phyloP scores from a whole-genome alignment of 768 basidiomycete species.

The Gloeostereum incarnatum region DNA sequence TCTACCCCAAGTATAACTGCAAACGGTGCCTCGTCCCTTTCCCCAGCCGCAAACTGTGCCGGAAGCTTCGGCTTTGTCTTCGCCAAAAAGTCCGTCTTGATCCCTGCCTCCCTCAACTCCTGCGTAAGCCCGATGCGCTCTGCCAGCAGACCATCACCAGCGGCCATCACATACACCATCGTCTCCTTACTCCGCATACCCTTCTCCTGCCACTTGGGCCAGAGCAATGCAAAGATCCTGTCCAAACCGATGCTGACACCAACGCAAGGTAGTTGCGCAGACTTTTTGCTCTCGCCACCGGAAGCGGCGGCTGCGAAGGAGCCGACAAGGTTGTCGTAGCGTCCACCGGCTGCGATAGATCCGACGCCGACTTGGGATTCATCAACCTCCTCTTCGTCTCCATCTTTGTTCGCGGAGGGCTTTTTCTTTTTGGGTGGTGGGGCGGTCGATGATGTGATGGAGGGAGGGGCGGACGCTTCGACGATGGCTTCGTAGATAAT shows the following conservation, averaged over 20 bases:
- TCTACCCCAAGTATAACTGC: conserved; percentile 86
- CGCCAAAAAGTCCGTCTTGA: conserved; percentile 92
- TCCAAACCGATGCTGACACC: conserved; percentile 93
- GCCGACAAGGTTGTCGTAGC: conserved; percentile 93
- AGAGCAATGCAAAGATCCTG: conserved; percentile 83
- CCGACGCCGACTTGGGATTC: conserved; percentile 93
- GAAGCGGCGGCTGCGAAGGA: conserved; percentile 83
- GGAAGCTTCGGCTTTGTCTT: conserved; percentile 87
- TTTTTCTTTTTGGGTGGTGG: conserved; percentile 15
- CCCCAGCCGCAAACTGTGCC: conserved; percentile 83
- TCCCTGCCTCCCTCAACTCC: conserved; percentile 76
- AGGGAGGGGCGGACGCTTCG: conserved; percentile 89
- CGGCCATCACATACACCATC: conserved; percentile 88
- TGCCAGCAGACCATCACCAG: conserved; percentile 80
- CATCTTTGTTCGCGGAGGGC: conserved; percentile 24
- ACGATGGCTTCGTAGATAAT: conserved; percentile 96
- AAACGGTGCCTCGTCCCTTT: conserved; percentile 88
- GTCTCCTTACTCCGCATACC: conserved; percentile 78
- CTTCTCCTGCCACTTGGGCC: conserved; percentile 76
- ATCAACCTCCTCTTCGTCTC: conserved; percentile 75
- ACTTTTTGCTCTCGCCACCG: conserved; percentile 28
- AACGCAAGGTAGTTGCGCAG: conserved; percentile 70
- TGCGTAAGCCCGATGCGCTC: conserved; percentile 77
- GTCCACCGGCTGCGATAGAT: conserved; percentile 97
- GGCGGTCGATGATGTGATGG: conserved; percentile 28